Conservation (phyloP, 2,329 filamentous ascomycete species). For the Colletotrichum gloeosporioides region DNA sequence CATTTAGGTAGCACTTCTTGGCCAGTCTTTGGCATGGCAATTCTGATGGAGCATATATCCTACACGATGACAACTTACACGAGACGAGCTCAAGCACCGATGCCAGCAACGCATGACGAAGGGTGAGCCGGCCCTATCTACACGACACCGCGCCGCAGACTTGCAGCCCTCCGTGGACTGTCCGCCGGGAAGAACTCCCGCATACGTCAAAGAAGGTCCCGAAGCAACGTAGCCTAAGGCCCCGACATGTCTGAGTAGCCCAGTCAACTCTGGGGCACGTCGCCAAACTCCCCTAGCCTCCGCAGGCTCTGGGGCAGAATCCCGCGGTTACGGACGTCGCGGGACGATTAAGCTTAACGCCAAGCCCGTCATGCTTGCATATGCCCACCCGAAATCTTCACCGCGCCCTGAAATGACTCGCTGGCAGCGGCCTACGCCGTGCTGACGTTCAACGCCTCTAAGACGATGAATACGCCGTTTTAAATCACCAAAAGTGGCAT, state of each 20-base stretch:
- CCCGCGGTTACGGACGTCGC: not conserved
- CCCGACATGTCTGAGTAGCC: not conserved
- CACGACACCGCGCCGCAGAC: not conserved
- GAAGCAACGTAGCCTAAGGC: not conserved
- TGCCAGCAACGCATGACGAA: not conserved
- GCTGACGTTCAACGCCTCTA: not conserved
- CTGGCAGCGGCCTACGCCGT: not conserved
- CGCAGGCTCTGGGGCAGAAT: not conserved
- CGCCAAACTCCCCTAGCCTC: not conserved
- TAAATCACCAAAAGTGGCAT: fast-evolving
- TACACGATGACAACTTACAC: not conserved
- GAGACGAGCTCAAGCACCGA: not conserved
- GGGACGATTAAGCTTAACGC: not conserved
- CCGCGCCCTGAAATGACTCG: not conserved
- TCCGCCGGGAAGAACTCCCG: not conserved
- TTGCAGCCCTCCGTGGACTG: not conserved
- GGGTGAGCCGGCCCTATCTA: not conserved
- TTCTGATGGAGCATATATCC: not conserved
- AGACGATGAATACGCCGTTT: not conserved
- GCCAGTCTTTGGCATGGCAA: not conserved
- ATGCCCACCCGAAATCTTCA: not conserved
- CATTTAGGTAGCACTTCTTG: fast-evolving
- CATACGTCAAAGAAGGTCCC: not conserved
- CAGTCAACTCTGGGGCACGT: fast-evolving
- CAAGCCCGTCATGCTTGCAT: not conserved